Percentiles rank a stretch among this genome's conserved stretches.
Conservation (phyloP, 345 rosid species). For the Erodium maritimum region DNA sequence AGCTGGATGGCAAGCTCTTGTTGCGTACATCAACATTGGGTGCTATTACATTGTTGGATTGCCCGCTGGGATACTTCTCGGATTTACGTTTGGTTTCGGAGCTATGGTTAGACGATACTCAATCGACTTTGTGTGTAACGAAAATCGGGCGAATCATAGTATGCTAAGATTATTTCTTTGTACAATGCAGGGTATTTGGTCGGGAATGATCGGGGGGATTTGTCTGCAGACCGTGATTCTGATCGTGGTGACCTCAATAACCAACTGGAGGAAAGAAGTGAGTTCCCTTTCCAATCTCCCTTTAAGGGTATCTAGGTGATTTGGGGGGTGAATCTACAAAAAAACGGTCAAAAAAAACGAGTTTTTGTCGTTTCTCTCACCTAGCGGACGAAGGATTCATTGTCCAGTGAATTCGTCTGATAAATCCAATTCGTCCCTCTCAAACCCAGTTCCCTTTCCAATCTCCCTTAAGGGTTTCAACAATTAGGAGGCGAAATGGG, state of each 20-base stretch:
- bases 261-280: conserved; percentile 79
- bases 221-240: conserved; percentile 57
- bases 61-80: conserved; percentile 75
- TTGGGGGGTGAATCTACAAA: no score
- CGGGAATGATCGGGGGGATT: conserved; percentile 89
- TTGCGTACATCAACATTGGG: conserved; percentile 78
- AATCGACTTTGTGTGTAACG: no score
- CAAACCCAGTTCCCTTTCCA: no score
- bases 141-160: no score
- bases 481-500: no score
- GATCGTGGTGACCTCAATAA: conserved; percentile 44
- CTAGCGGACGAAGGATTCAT: no score
- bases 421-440: no score
- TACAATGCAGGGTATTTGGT: conserved; percentile 74
- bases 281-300: not conserved
- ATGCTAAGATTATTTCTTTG: not conserved
- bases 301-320: no score
- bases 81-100: conserved; percentile 61
- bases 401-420: no score
- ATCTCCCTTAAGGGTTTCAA: no score
- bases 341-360: no score
- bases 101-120: conserved; percentile 33
- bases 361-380: no score
- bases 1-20: conserved; percentile 89
- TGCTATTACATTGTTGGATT: conserved; percentile 78